Evolutionary conservation across 208 protist species (phyloP), one percentile per base, ranked within the genome.

Genomic region (Crithidia fasciculata): DNA sequence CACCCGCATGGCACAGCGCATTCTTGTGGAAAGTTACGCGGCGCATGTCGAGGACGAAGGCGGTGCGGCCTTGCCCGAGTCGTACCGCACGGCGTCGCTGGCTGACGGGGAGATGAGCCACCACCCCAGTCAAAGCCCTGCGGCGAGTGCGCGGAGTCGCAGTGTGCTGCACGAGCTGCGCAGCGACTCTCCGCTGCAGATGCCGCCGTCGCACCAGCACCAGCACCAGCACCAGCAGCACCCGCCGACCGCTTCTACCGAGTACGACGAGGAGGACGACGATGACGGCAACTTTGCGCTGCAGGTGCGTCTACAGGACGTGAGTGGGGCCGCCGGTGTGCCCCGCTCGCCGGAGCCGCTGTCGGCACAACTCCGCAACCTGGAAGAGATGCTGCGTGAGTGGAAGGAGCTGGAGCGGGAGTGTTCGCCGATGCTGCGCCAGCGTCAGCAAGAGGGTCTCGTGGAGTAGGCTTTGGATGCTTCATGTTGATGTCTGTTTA

Each of bases 401-500:
- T 90, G 85, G 82, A 83, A 83, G 53, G 68, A 78, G 40, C 64
- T 90, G 12, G 82, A 90, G 76, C 69, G 57, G 43, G 74, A 85
- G 62, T 74, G 47, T 15, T 62, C 66, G 47, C 59, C 74, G 37
- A 74, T 89, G 68, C 36, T 70, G 49, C 15, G 45, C n/a, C 58
- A 68, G 19, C 50, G 16, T 13, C 53, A n/a, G 4, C 45, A 76
- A 19, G 57, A 53, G 4, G 57, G 43, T 9, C 2, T 62, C 8
- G 64, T 45, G 19, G 62, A 72, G 28, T 72, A 41, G 15, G 12
- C n/a, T 55, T 55, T 55, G 8, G 8, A 55, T 0, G 16, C 16
- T 55, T 55, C 50, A 12, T 15, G 8, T 18, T 12, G 8, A 12
- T 55, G 8, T 55, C 16, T 55, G 8, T 55, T 18, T 55, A 0